Evolutionary conservation across 1,139 yeast species (phyloP), one percentile per base, ranked within the genome.

Genomic region (Magnusiomyces paraingens): DNA sequence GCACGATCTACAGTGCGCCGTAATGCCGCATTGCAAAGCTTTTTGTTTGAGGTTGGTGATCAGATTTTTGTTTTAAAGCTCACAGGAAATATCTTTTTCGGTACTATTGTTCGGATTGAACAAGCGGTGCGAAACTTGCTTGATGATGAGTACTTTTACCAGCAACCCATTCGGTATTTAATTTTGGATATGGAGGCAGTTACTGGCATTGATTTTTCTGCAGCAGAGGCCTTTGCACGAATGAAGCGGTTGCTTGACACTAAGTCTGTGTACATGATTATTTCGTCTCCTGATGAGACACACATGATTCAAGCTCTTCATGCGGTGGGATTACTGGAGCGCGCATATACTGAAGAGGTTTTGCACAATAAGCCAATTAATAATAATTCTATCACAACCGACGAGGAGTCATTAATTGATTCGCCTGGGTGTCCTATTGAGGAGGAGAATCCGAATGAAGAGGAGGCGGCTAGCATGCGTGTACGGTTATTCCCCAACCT

Each of bases 161-260:
- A 66, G 47, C 76, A 77, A 58, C 88, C 89, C 2, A 82, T 93
- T 61, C 82, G 87, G 61, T 93, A 84, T 67, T 73, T 93, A 62
- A 82, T 93, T 52, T 69, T 93, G 51, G 99, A 93, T 70, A 84
- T 93, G 78, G 83, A 84, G 59, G 83, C 86, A 42, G 96, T 93
- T 29, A 77, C 83, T 11, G 84, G 86, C 46, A 82, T 93, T 62
- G 99, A 93, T 69, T 93, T 87, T 64, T 86, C 96, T 42, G 98
- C 98, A 0, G 96, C 97, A 5, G 99, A 93, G 69, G 96, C 98
- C 0, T 88, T 93, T 67, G 82, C 91, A 62, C 77, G 97, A 61
- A 86, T 94, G 59, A 82, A 88, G 66, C 84, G 95, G 59, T 77
- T 89, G 62, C 74, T 90, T 20, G 81, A 81, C 58, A 84, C 86